phyloP scores from a whole-genome alignment of 1,284 basidiomycete species.

The Tausonia pullulans region DNA sequence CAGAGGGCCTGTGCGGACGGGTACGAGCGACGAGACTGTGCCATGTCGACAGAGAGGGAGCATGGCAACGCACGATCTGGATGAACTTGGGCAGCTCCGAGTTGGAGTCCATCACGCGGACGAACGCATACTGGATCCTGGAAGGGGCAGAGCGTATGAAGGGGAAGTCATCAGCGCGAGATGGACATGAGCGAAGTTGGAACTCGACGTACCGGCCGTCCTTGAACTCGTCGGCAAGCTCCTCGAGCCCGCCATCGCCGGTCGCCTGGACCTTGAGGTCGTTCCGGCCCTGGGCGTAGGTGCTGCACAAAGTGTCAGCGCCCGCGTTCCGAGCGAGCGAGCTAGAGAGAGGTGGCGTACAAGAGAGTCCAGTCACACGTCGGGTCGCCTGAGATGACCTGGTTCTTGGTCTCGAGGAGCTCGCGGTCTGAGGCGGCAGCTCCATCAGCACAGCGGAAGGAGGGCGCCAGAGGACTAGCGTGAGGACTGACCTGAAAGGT shows the following conservation, averaged over 20 bases:
- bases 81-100: conserved; percentile 78
- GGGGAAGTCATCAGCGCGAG: neutral
- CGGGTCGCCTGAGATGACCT: conserved; percentile 55
- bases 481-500: conserved; percentile 5
- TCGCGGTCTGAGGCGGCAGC: conserved; percentile 35
- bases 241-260: conserved; percentile 76
- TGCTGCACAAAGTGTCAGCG: conserved; percentile 33
- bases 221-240: conserved; percentile 85
- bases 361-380: conserved; percentile 75
- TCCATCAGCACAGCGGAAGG: neutral
- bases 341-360: conserved; percentile 16
- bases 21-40: no score
- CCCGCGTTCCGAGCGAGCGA: neutral
- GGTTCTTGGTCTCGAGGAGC: conserved; percentile 65
- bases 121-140: conserved; percentile 92
- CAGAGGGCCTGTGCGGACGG: no score
- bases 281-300: conserved; percentile 74
- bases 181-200: neutral
- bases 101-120: conserved; percentile 74
- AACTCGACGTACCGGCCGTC: conserved; percentile 60
- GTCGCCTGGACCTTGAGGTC: conserved; percentile 80
- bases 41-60: neutral
- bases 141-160: conserved; percentile 3
- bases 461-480: neutral
- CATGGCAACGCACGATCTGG: conserved; percentile 41